Percentiles rank a stretch among this genome's conserved stretches.
phyloP scores from a whole-genome alignment of 163 green algal species.

The Chloroidium sp. region DNA sequence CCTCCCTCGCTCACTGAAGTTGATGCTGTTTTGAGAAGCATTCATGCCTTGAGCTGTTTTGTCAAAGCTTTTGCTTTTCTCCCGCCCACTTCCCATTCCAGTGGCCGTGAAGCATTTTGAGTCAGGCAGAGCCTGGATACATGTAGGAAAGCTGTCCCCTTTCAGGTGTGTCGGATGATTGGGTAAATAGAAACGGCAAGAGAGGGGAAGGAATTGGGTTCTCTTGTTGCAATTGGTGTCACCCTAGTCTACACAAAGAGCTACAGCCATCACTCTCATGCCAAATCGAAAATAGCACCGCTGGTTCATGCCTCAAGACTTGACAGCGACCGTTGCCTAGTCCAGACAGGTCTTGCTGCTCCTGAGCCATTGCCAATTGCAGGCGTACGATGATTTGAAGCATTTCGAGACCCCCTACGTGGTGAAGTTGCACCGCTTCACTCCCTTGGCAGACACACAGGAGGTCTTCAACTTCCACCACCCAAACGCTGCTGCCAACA shows the following conservation, averaged over 20 bases:
- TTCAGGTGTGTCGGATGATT: too few species aligned
- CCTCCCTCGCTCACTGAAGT: too few species aligned
- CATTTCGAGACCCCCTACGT: conserved; percentile 96
- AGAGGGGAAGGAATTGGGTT: too few species aligned
- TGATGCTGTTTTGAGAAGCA: too few species aligned
- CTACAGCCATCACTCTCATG: too few species aligned
- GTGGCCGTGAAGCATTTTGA: too few species aligned
- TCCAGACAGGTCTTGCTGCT: background rate
- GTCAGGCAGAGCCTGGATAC: too few species aligned
- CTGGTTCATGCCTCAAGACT: too few species aligned
- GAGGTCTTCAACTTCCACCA: conserved; percentile 86
- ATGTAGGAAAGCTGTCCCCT: too few species aligned
- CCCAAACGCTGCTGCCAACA: conserved; percentile 45
- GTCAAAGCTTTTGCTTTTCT: background rate
- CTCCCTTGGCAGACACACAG: conserved; percentile 37
- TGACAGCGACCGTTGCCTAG: background rate
- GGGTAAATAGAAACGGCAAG: too few species aligned
- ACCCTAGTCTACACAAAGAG: background rate
- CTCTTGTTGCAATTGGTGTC: background rate
- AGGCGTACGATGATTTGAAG: conserved; percentile 76
- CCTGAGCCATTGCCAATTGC: conserved; percentile 8
- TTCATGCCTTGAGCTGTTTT: background rate
- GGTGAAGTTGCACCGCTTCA: conserved; percentile 80
- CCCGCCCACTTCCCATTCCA: background rate
- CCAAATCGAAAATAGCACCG: too few species aligned